phyloP scores from a whole-genome alignment of 2,329 filamentous ascomycete genomes.

The Sarocladium kiliense region DNA sequence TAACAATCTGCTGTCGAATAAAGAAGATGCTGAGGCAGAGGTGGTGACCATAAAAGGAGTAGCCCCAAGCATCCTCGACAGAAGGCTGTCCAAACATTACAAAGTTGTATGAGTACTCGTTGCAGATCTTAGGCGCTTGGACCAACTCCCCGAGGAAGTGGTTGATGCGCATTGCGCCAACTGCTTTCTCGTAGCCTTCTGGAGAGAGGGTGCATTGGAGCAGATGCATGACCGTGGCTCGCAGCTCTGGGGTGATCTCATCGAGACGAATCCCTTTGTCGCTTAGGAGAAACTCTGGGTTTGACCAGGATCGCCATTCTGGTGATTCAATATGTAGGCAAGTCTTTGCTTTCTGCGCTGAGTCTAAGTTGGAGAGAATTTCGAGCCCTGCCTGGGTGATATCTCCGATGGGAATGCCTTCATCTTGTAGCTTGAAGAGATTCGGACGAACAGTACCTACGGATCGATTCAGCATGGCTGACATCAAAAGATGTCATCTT shows the following conservation, averaged over 20 bases:
- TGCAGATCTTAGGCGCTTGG: slow-evolving; percentile 57
- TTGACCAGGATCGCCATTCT: slow-evolving; percentile 66
- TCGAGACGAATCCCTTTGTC: slow-evolving; percentile 68
- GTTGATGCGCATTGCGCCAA: slow-evolving; percentile 68
- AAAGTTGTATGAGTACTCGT: slow-evolving; percentile 73
- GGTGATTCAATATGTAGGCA: slow-evolving; percentile 57
- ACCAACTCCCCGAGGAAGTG: slow-evolving; percentile 69
- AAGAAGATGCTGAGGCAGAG: slow-evolving; percentile 69
- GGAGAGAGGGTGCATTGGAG: slow-evolving; percentile 56
- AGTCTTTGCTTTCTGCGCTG: slow-evolving; percentile 35
- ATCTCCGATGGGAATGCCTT: slow-evolving; percentile 51
- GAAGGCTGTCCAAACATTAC: slow-evolving; percentile 63
- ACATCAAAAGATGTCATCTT: no score
- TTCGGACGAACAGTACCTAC: slow-evolving; percentile 45
- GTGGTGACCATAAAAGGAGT: slow-evolving; percentile 73
- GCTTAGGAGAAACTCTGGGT: slow-evolving; percentile 67
- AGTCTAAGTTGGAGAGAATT: slow-evolving; percentile 40
- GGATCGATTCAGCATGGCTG: no score
- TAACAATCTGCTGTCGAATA: slow-evolving; percentile 57
- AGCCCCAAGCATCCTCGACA: slow-evolving; percentile 59
- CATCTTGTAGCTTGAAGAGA: slow-evolving; percentile 57
- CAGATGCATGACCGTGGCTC: slow-evolving; percentile 47
- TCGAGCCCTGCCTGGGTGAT: slow-evolving; percentile 48
- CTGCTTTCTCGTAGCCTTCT: slow-evolving; percentile 66
- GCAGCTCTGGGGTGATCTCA: slow-evolving; percentile 39